Evolutionary conservation across 2,329 filamentous ascomycete genomes (phyloP), one percentile per base, ranked within the genome.

Genomic region (Curvularia lunata): DNA sequence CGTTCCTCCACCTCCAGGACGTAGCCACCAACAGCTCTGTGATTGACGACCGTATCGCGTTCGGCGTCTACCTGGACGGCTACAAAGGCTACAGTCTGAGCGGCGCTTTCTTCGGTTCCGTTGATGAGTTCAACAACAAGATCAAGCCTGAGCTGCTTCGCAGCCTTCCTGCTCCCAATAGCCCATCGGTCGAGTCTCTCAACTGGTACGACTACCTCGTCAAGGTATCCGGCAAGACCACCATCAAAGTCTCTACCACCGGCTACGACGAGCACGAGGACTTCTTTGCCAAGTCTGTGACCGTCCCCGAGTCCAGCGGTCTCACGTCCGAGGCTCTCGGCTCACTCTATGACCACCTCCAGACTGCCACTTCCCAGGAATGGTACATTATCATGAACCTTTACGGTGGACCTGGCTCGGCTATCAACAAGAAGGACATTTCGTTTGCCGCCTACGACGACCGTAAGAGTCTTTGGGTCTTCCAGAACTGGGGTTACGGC

Each of bases 31-130:
- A 78, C 46, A 72, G 73, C 4, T 71, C 78, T 2, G 68, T 80
- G 1, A 67, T 81, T 8, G 79, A 79, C 49, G 67, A 73, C 51
- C 76, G 78, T 38, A 69, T 80, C 25, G 76, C 76, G 0, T 77
- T 79, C 41, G 78, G 78, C 8, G 72, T 79, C 43, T 78, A 81
- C 59, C 67, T 79, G 28, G 77, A 81, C 49, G 71, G 69, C 30
- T 65, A 60, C 27, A 61, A 58, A 34, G 60, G 65, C 8, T 78
- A 77, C 66, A 71, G 61, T 30, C 60, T 81, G 32, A 70, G 69
- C 41, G 80, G 80, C 18, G 76, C 75, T 54, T 81, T 79, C 65
- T 76, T 79, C 48, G 78, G 77, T 37, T 60, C 67, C 40, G 59
- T 69, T 2, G 59, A 62, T 4, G 72, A 74, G n/a, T 79, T 80